Base-by-base conservation (phyloP, 495 filamentous ascomycete species). In the Hypoxylon trugodes region DNA sequence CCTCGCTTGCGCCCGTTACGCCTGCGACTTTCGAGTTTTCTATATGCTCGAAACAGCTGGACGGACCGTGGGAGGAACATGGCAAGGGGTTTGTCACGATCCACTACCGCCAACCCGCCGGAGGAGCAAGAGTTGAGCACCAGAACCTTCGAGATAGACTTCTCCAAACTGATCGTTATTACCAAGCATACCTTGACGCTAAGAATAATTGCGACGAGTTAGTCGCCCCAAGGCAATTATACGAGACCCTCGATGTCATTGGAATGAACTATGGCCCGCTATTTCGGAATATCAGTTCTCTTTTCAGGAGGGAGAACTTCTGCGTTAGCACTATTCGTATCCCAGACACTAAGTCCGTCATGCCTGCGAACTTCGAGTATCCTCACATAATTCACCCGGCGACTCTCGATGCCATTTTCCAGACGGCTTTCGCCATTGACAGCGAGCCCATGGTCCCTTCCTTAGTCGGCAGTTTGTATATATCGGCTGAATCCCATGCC, bases 261-360 rank as follows among this genome's bases (percentile, higher is more conserved):
- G 73, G 73, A 1, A 66, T 85, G 32, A 65, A 76, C 7, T 85
- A 84, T 55, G 83, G 83, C 0, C 74, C 76, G 0, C 41, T 74
- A 1, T 86, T 86, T 66, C 75, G 69, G 18, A 74, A 74, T 43
- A 60, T 74, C 8, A 16, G 16, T 1, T 61, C 58, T 12, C 52
- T 69, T 35, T 26, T 32, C 22, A 66, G 15, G 26, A 12, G 54
- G 21, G 60, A 50, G 13, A 37, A 55, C 32, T 1, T 35, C n/a
- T 70, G 47, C 32, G 49, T 50, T 13, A 51, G 65, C 22, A 38
- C 35, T 4, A 49, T 75, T 18, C 43, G 45, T 6, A 62, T 80
- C 33, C 77, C 78, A 2, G 73, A 82, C 49, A 78, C 74, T 0
- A 69, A 61, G 26, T 61, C 61, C 3, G 58, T 61, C 15, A 81